These are phyloP conservation scores for Simmondsia chinensis DNA, from an alignment of 148 eudicot species.

Conservation along the genomic window DNA sequence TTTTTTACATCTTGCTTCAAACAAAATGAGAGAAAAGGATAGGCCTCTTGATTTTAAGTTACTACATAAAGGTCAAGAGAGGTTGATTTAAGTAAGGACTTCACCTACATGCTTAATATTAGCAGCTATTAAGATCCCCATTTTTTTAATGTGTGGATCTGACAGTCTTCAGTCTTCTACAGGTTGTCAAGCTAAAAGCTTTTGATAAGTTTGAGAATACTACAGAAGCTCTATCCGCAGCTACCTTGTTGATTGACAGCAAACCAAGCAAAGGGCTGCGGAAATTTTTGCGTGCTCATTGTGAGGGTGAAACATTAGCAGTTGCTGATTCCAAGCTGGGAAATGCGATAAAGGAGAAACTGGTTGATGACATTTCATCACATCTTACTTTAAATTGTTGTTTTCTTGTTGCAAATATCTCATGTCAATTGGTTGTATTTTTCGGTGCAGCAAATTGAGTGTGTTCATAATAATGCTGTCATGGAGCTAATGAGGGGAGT, in stretches of 20 bases:
- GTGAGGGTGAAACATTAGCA: slow-evolving; percentile 72
- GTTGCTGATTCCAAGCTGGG: slow-evolving; percentile 97
- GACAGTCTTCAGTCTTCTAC: slow-evolving; percentile 1
- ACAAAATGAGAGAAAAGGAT: no score
- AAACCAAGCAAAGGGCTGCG: slow-evolving; percentile 85
- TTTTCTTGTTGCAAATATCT: neutral
- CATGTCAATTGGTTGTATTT: neutral
- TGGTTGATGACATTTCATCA: slow-evolving; percentile 31
- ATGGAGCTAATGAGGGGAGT: slow-evolving; percentile 96
- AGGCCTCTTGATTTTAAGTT: no score
- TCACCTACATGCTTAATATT: no score
- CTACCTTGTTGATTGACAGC: slow-evolving; percentile 70
- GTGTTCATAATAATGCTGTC: slow-evolving; percentile 72
- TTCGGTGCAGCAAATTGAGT: slow-evolving; percentile 73
- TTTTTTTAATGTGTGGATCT: neutral
- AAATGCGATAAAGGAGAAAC: slow-evolving; percentile 79
- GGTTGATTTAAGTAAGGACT: no score
- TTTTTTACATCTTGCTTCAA: no score
- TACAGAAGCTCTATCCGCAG: slow-evolving; percentile 72
- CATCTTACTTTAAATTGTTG: neutral
- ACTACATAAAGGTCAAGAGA: no score
- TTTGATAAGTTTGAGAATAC: slow-evolving; percentile 94
- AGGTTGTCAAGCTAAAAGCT: slow-evolving; percentile 90
- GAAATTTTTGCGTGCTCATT: slow-evolving; percentile 76
- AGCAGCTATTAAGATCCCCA: neutral